These are phyloP conservation scores for Suillus hirtellus DNA, from an alignment of 768 basidiomycete genomes.

Conservation along the genomic window DNA sequence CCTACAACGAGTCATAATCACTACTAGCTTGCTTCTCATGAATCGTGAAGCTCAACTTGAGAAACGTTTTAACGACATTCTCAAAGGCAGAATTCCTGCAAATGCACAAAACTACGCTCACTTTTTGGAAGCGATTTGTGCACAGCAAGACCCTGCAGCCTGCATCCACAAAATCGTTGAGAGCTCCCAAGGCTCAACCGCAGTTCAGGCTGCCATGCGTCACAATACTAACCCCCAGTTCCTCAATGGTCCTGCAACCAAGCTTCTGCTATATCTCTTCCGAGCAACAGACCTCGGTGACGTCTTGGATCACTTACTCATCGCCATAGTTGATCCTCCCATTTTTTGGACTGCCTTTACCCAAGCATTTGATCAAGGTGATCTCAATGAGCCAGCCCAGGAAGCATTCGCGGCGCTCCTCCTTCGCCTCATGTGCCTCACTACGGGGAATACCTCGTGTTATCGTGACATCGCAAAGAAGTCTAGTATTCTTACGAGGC, in stretches of 20 bases:
- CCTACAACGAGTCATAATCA: not conserved
- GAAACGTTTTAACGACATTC: constrained; percentile 36
- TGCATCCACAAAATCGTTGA: constrained; percentile 41
- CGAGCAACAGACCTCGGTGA: constrained; percentile 43
- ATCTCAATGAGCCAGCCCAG: constrained; percentile 37
- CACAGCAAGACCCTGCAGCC: constrained; percentile 37
- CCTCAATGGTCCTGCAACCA: constrained; percentile 42
- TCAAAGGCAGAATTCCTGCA: constrained; percentile 31
- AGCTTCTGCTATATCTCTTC: constrained; percentile 41
- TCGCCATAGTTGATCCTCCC: constrained; percentile 47
- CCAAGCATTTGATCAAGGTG: constrained; percentile 35
- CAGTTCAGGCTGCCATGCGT: constrained; percentile 44
- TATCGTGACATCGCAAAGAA: constrained; percentile 43
- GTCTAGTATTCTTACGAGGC: constrained; percentile 26
- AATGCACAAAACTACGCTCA: constrained; percentile 26
- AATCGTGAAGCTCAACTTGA: constrained; percentile 29
- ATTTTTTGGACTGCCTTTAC: constrained; percentile 49
- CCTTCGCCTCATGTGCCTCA: constrained; percentile 44
- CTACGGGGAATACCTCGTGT: constrained; percentile 32
- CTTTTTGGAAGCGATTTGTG: constrained; percentile 50
- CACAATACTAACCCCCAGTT: constrained; percentile 38
- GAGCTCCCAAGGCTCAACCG: constrained; percentile 36
- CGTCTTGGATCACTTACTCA: constrained; percentile 40
- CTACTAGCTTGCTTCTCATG: constrained; percentile 16
- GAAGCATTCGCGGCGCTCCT: constrained; percentile 50